Conservation (phyloP, 2,329 filamentous ascomycete genomes). For the Cordyceps pruinosa region DNA sequence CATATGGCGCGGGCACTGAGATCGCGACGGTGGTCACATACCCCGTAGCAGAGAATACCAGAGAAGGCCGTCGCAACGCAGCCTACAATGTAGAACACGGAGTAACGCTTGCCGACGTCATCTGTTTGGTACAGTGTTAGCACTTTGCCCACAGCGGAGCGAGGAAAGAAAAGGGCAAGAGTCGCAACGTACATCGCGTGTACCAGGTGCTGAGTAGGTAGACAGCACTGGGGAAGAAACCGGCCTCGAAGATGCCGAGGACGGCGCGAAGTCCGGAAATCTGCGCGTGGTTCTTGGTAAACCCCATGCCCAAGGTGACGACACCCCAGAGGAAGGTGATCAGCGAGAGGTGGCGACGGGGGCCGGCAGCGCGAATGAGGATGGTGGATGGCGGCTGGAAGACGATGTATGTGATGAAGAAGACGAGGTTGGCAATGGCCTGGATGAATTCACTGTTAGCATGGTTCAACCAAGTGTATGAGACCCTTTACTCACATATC, state of each 20-base stretch:
- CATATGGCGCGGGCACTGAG: background rate
- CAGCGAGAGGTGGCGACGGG: conserved; percentile 45
- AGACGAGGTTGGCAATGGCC: conserved; percentile 63
- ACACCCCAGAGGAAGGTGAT: conserved; percentile 55
- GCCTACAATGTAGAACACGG: conserved; percentile 62
- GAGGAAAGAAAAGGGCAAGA: background rate
- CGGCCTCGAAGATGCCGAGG: conserved; percentile 59
- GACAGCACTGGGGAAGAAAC: conserved; percentile 64
- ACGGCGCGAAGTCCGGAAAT: conserved; percentile 51
- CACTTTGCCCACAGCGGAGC: background rate
- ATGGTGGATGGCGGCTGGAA: conserved; percentile 68
- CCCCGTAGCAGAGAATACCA: conserved; percentile 63
- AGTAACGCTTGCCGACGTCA: conserved; percentile 64
- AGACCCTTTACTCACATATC: conserved; percentile 32
- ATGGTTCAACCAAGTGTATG: background rate
- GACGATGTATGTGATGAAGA: conserved; percentile 66
- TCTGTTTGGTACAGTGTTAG: conserved; percentile 28
- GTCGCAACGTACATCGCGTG: conserved; percentile 46
- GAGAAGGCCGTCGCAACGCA: conserved; percentile 59
- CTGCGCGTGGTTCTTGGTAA: conserved; percentile 43
- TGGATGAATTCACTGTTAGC: conserved; percentile 17
- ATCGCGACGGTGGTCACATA: conserved; percentile 28
- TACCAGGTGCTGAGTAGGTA: conserved; percentile 72
- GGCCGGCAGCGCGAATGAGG: conserved; percentile 59
- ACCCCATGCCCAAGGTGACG: conserved; percentile 60